phyloP scores from a whole-genome alignment of 129 eudicot species.

The Chrysanthemum seticuspe region DNA sequence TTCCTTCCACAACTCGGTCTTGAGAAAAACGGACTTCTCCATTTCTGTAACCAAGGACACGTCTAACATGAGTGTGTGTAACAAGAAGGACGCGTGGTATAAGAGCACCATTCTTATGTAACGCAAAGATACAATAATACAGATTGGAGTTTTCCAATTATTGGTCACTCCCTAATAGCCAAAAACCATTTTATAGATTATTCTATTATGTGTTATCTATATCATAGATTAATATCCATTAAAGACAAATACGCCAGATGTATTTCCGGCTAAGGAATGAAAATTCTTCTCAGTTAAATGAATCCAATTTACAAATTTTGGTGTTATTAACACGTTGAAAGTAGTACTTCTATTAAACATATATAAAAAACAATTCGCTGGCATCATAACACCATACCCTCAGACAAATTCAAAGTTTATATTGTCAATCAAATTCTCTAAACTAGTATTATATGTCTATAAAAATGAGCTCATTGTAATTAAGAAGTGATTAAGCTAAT shows the following conservation, averaged over 20 bases:
- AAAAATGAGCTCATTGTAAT: background rate
- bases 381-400: slow-evolving; percentile 9
- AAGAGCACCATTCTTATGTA: too few species aligned
- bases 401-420: slow-evolving; percentile 21
- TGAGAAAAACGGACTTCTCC: too few species aligned
- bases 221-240: background rate
- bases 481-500: background rate
- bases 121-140: too few species aligned
- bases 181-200: background rate
- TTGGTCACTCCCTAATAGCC: background rate
- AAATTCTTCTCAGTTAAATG: background rate
- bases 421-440: slow-evolving; percentile 8
- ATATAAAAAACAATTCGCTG: background rate
- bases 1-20: too few species aligned
- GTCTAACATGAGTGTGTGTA: too few species aligned
- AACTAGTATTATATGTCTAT: background rate
- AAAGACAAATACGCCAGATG: slow-evolving; percentile 1
- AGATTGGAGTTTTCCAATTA: background rate
- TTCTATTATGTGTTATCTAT: too few species aligned
- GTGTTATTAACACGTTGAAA: slow-evolving; percentile 17
- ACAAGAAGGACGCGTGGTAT: too few species aligned
- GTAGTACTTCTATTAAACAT: slow-evolving; percentile 1
- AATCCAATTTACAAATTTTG: background rate
- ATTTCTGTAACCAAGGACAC: too few species aligned
- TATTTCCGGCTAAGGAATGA: background rate